Evolutionary conservation across 2,329 filamentous ascomycete genomes (phyloP).

Genomic region (Plectosphaerella sp.): DNA sequence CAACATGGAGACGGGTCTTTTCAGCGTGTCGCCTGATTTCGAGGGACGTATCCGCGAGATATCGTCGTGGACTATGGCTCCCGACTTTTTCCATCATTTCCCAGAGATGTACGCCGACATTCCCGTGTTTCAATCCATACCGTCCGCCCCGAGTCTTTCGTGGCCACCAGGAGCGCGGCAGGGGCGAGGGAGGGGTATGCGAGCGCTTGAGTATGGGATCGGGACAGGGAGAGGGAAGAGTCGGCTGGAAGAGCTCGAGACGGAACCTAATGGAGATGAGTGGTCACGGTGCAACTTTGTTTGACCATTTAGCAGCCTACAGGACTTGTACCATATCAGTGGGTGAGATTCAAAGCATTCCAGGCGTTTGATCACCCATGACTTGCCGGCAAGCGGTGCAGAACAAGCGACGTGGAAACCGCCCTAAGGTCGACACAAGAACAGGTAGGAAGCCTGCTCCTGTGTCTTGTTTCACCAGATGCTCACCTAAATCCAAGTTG

Average conservation of each 20-base stretch:
- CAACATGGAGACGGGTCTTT: conserved; percentile 15
- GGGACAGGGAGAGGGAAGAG: too few species aligned
- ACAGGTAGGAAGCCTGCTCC: too few species aligned
- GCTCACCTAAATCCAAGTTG: too few species aligned
- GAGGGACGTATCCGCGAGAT: conserved; percentile 17
- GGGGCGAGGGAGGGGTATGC: not conserved
- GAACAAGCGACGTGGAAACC: too few species aligned
- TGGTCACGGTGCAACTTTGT: not conserved
- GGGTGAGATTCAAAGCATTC: too few species aligned
- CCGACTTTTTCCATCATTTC: conserved; percentile 19
- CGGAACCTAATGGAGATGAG: not conserved
- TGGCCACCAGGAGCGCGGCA: not conserved
- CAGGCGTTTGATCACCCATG: too few species aligned
- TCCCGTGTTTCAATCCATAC: conserved; percentile 6
- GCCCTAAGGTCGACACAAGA: too few species aligned
- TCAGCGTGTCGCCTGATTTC: conserved; percentile 14
- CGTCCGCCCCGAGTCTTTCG: not conserved
- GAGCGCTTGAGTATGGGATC: not conserved
- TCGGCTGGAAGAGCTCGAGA: too few species aligned
- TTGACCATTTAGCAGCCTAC: not conserved
- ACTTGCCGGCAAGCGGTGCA: too few species aligned
- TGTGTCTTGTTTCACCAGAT: too few species aligned
- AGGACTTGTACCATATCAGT: too few species aligned
- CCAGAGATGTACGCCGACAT: conserved; percentile 25
- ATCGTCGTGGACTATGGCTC: conserved; percentile 20